Conservation (phyloP, 2,329 filamentous ascomycete genomes). For the Rosellinia necatrix region DNA sequence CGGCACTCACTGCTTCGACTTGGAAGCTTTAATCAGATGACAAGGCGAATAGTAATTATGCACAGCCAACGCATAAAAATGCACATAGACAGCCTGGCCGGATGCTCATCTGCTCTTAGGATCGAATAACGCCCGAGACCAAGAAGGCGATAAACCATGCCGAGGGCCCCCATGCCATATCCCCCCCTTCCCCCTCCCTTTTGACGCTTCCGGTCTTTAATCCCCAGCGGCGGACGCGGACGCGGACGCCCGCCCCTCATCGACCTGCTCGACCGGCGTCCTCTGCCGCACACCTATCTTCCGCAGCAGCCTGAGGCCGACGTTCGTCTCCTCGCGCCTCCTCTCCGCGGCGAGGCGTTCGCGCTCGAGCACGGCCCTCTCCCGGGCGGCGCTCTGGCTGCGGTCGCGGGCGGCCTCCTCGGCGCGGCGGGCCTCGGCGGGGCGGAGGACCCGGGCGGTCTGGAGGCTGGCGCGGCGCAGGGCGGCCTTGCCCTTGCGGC, state of each 20-base stretch:
- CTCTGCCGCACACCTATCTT: slow-evolving; percentile 20
- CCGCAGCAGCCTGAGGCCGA: slow-evolving; percentile 17
- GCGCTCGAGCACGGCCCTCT: slow-evolving; percentile 15
- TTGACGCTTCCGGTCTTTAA: too few relatives aligned
- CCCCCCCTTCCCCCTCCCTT: too few relatives aligned
- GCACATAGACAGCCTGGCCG: neutral
- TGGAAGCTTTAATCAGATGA: neutral
- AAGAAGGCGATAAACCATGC: neutral
- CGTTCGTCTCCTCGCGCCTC: slow-evolving; percentile 20
- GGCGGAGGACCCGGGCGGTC: slow-evolving; percentile 64
- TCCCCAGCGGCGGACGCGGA: too few relatives aligned
- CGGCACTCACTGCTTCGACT: neutral
- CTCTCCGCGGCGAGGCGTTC: slow-evolving; percentile 17
- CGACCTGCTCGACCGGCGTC: neutral
- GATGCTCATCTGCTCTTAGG: neutral
- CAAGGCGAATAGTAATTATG: neutral
- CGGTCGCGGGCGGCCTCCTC: slow-evolving; percentile 56
- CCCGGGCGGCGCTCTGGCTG: slow-evolving; percentile 25
- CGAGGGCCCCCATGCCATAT: neutral
- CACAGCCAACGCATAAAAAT: neutral
- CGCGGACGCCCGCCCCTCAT: neutral
- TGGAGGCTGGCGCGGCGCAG: slow-evolving; percentile 55
- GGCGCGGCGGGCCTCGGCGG: slow-evolving; percentile 59
- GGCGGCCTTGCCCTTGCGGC: slow-evolving; percentile 64
- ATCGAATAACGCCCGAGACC: slow-evolving; percentile 12